Evolutionary conservation across 441 rosid species (phyloP).

Genomic region (Francoa sonchifolia): DNA sequence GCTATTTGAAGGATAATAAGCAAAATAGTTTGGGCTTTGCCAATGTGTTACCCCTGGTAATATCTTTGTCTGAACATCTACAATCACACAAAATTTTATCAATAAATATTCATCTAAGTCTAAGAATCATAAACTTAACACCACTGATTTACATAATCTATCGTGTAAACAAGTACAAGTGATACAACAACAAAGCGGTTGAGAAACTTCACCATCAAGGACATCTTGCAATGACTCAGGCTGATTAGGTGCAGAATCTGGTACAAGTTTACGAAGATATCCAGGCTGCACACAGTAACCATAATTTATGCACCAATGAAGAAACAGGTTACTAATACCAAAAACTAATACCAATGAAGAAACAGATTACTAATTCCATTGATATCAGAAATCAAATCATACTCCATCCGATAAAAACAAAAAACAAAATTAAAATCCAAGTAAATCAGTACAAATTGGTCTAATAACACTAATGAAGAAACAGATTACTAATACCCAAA

Average conservation of each 20-base stretch:
- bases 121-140: not conserved
- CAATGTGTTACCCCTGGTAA: slow-evolving; percentile 83
- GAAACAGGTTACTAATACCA: not conserved
- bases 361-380: not conserved
- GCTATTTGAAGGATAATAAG: slow-evolving; percentile 63
- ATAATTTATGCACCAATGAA: no score
- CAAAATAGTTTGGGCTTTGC: slow-evolving; percentile 78
- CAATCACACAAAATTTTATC: slow-evolving; percentile 8
- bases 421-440: not conserved
- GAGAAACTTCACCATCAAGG: slow-evolving; percentile 51
- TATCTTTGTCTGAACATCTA: slow-evolving; percentile 61
- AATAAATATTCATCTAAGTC: not conserved
- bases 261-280: slow-evolving; percentile 50
- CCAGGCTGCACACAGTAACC: slow-evolving; percentile 84
- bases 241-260: slow-evolving; percentile 57
- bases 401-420: no score
- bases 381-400: no score
- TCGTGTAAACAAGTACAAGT: no score
- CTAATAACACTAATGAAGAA: not conserved
- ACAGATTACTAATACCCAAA: not conserved
- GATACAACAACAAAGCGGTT: no score
- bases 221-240: slow-evolving; percentile 55
- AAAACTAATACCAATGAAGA: slow-evolving; percentile 1
- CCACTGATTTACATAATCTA: not conserved
- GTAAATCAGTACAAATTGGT: not conserved